Evolutionary conservation across 257 asterid species (phyloP).

Genomic region (Solanum acaule): DNA sequence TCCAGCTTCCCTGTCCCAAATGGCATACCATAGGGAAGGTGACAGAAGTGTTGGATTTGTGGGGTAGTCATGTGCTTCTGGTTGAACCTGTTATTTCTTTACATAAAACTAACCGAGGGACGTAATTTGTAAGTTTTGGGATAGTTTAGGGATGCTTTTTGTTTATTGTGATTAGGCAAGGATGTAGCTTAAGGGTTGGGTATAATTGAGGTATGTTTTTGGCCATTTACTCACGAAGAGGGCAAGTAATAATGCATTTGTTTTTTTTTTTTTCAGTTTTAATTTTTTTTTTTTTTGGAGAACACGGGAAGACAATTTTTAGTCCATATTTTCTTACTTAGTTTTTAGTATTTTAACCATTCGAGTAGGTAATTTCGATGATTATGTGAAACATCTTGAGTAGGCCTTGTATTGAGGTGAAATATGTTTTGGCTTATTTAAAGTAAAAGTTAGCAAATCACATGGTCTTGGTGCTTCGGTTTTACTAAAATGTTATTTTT

Average conservation of each 20-base stretch:
- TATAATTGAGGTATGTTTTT: not conserved
- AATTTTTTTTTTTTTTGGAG: not conserved
- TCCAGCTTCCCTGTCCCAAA: not conserved
- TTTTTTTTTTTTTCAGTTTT: not conserved
- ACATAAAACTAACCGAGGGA: not conserved
- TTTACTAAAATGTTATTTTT: not conserved
- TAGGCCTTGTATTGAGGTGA: not conserved
- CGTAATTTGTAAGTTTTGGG: not conserved
- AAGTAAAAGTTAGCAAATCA: not conserved
- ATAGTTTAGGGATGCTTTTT: not conserved
- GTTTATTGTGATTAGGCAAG: not conserved
- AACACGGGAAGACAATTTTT: not conserved
- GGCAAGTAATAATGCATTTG: not conserved
- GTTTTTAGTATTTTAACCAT: not conserved
- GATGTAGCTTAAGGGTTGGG: not conserved
- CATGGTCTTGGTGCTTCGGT: not conserved
- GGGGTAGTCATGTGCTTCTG: not conserved
- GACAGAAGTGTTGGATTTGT: not conserved
- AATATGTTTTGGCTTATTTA: not conserved
- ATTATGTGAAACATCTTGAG: not conserved
- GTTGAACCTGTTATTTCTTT: not conserved
- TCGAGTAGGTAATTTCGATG: not conserved
- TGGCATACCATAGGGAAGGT: not conserved
- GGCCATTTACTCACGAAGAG: not conserved
- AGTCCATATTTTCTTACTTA: not conserved